A percentile compares a stretch with the other conserved stretches of the same genome.
These are phyloP conservation scores for Antitrichia curtipendula DNA, from an alignment of 225 moss, liverwort and hornwort species.

Conservation along the genomic window DNA sequence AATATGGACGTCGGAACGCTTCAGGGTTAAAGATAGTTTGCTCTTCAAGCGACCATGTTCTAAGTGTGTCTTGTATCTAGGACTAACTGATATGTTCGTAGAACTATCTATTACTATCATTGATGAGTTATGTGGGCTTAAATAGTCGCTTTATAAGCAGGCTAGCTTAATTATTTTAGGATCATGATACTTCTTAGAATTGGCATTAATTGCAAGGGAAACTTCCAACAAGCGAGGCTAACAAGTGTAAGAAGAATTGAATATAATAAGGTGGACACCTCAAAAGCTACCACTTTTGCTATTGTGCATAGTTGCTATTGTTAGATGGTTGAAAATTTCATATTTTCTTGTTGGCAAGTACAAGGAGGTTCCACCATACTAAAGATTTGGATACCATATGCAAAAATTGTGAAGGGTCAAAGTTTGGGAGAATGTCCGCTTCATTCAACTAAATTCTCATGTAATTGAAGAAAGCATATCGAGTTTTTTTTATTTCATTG, in stretches of 20 bases:
- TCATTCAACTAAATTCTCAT: no score
- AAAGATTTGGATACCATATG: background rate
- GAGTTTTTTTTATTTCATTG: background rate
- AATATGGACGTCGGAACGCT: no score
- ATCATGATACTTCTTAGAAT: background rate
- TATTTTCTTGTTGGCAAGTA: no score
- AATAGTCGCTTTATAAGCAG: no score
- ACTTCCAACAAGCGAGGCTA: background rate
- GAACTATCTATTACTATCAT: no score
- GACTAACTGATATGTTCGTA: no score
- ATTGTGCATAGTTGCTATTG: background rate
- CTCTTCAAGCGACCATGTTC: no score
- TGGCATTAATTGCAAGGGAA: background rate
- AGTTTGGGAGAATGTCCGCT: background rate
- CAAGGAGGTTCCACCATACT: background rate
- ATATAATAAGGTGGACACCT: background rate
- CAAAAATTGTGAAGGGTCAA: background rate
- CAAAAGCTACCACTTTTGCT: background rate
- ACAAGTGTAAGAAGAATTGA: background rate
- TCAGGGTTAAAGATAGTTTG: no score
- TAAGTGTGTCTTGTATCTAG: no score
- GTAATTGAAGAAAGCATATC: no score
- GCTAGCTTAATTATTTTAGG: background rate
- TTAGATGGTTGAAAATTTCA: no score
- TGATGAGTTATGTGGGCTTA: no score